phyloP scores from a whole-genome alignment of 2,329 filamentous ascomycete species.

The Neonectria sp. region DNA sequence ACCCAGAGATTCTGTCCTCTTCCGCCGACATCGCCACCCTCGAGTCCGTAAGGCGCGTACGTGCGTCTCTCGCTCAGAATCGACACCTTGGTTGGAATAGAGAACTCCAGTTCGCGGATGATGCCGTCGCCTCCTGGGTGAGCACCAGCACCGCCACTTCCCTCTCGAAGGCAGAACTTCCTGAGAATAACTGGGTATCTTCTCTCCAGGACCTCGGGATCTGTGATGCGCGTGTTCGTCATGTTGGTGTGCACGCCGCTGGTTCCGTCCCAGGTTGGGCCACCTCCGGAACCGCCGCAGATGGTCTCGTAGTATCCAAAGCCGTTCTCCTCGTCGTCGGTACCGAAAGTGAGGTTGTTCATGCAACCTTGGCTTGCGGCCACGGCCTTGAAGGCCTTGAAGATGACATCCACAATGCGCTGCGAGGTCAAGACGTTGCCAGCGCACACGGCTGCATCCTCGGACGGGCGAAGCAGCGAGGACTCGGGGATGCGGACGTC shows the following conservation, averaged over 20 bases:
- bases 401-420: constrained; percentile 58
- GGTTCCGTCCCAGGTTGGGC: constrained; percentile 62
- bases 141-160: constrained; percentile 74
- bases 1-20: constrained; percentile 92
- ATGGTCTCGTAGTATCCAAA: constrained; percentile 73
- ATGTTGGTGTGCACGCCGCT: constrained; percentile 63
- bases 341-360: constrained; percentile 88
- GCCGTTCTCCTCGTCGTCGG: constrained; percentile 62
- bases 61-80: constrained; percentile 83
- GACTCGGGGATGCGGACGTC: constrained; percentile 79
- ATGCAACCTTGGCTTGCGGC: constrained; percentile 84
- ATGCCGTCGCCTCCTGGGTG: constrained; percentile 82
- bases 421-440: constrained; percentile 75
- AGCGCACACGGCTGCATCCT: constrained; percentile 83
- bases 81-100: constrained; percentile 80
- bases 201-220: constrained; percentile 58
- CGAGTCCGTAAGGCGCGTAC: constrained; percentile 78
- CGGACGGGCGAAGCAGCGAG: constrained; percentile 80
- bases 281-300: constrained; percentile 75
- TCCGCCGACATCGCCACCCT: constrained; percentile 82
- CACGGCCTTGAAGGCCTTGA: constrained; percentile 82
- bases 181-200: constrained; percentile 79
- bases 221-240: constrained; percentile 84
- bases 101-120: constrained; percentile 82
- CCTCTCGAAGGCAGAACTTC: constrained; percentile 75